Conservation (phyloP, 345 rosid species). For the Citrus glauca region DNA sequence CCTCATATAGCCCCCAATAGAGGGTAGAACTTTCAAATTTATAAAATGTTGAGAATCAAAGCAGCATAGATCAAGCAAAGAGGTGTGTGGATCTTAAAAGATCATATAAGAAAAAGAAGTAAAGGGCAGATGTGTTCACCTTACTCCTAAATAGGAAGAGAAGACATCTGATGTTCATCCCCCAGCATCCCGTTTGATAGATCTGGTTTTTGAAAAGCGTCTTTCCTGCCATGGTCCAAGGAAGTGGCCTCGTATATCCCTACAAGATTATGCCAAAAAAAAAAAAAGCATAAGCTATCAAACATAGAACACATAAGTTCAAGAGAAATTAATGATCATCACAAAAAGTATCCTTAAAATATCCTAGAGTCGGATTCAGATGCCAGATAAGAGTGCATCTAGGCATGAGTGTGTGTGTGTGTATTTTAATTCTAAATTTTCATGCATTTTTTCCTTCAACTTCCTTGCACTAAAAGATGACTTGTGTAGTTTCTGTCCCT, state of each 20-base stretch:
- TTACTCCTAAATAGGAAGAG: constrained; percentile 53
- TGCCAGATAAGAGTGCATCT: background rate
- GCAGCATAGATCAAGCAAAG: background rate
- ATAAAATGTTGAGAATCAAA: background rate
- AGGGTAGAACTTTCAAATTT: background rate
- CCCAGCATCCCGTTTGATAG: constrained; percentile 44
- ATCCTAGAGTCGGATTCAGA: background rate
- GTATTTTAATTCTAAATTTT: background rate
- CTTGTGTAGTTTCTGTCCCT: background rate
- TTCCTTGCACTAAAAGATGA: background rate
- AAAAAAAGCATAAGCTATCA: background rate
- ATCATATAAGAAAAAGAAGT: no score
- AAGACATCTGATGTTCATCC: constrained; percentile 44
- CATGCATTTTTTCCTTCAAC: background rate
- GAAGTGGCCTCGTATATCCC: constrained; percentile 84
- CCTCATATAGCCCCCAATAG: background rate
- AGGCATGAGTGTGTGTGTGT: background rate
- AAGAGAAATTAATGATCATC: background rate
- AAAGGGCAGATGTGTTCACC: no score
- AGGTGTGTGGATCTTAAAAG: background rate
- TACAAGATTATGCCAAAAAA: constrained; percentile 19
- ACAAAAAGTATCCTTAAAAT: background rate
- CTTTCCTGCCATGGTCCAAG: constrained; percentile 63
- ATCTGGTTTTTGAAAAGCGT: constrained; percentile 45
- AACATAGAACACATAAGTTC: background rate